Evolutionary conservation across 306 rosid genomes (phyloP).

Genomic region (Acacia acuminata): DNA sequence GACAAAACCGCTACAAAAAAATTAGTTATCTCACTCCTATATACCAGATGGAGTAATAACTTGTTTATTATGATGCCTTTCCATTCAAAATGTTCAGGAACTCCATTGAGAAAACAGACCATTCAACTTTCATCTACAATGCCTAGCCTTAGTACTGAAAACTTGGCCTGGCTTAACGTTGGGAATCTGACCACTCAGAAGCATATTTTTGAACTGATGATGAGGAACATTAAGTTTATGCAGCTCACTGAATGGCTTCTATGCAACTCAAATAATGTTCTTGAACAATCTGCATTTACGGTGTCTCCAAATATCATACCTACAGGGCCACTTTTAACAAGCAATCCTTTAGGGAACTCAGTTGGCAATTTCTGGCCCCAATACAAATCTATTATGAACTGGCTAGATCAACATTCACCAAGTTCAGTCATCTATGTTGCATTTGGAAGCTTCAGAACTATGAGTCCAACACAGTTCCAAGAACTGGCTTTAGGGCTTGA

Average conservation of each 20-base stretch:
- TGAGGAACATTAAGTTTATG: slow-evolving; percentile 40
- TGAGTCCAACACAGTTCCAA: slow-evolving; percentile 48
- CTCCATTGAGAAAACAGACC: slow-evolving; percentile 33
- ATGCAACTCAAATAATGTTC: slow-evolving; percentile 64
- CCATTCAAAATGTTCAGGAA: slow-evolving; percentile 44
- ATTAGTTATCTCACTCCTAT: too few species aligned
- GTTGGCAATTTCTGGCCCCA: slow-evolving; percentile 58
- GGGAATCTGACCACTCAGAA: slow-evolving; percentile 50
- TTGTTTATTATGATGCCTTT: not conserved
- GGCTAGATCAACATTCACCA: slow-evolving; percentile 63
- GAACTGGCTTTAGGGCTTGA: slow-evolving; percentile 70
- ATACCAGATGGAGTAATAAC: not conserved
- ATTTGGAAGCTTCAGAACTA: slow-evolving; percentile 68
- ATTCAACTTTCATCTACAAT: slow-evolving; percentile 54
- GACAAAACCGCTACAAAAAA: too few species aligned
- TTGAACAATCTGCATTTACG: slow-evolving; percentile 56
- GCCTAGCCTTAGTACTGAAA: slow-evolving; percentile 48
- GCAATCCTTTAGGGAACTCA: slow-evolving; percentile 37
- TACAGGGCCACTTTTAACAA: slow-evolving; percentile 61
- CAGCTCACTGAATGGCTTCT: slow-evolving; percentile 52
- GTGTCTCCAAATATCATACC: slow-evolving; percentile 56
- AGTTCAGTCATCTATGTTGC: slow-evolving; percentile 69
- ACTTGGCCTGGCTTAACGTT: slow-evolving; percentile 56
- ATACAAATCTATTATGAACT: slow-evolving; percentile 52
- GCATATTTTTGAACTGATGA: slow-evolving; percentile 52